A percentile compares a stretch with the other conserved stretches of the same genome.
phyloP scores from a whole-genome alignment of 768 basidiomycete species.

The Kwoniella bestiolae region DNA sequence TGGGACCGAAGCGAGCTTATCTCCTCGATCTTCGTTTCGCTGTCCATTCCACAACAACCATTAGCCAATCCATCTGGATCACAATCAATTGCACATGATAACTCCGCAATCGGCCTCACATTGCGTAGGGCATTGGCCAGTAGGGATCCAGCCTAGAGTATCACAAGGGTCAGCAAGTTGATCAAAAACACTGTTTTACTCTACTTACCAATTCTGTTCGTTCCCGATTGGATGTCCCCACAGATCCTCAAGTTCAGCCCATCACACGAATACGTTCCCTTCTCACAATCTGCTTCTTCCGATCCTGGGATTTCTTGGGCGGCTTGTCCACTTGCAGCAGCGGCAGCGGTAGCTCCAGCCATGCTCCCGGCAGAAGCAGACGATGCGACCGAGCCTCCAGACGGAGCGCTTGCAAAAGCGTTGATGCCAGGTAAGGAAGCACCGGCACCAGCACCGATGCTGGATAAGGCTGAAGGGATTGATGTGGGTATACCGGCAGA shows the following conservation, averaged over 20 bases:
- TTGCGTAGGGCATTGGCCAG: background rate
- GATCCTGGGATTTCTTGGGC: background rate
- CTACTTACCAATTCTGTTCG: conserved; percentile 7
- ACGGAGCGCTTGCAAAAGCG: background rate
- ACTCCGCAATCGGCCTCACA: background rate
- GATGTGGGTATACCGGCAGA: background rate
- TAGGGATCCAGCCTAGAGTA: background rate
- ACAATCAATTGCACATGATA: background rate
- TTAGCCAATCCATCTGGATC: too few species aligned
- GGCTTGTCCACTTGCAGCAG: background rate
- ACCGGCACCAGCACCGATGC: background rate
- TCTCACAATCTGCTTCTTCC: conserved; percentile 5
- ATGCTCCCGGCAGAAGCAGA: background rate
- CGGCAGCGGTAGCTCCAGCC: background rate
- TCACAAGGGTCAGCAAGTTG: background rate
- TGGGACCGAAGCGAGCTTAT: too few species aligned
- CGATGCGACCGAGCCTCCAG: background rate
- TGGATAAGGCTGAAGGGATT: background rate
- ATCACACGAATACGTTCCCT: conserved; percentile 1
- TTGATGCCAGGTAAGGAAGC: background rate
- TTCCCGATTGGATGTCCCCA: conserved; percentile 7
- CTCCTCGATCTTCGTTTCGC: too few species aligned
- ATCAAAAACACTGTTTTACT: background rate
- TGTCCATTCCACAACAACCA: too few species aligned
- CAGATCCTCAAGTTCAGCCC: conserved; percentile 12